Percentiles rank a stretch among this genome's conserved stretches.
phyloP scores from a whole-genome alignment of 805 yeast genomes.

The Diddensiella santjacobensis region DNA sequence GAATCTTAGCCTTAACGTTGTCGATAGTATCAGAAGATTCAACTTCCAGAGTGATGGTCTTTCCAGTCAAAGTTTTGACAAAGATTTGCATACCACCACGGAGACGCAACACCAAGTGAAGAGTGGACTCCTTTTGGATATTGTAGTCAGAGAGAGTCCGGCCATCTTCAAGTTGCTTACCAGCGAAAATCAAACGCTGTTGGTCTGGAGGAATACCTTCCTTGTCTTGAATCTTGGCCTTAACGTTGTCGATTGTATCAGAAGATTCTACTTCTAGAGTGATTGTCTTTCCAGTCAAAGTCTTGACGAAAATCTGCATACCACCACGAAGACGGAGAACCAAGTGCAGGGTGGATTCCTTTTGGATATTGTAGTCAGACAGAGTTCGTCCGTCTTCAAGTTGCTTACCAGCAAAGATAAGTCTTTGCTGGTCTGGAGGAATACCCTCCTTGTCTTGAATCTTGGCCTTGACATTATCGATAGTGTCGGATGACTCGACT shows the following conservation, averaged over 20 bases:
- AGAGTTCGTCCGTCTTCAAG: conserved; percentile 92
- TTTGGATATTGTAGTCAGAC: conserved; percentile 91
- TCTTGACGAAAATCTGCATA: conserved; percentile 89
- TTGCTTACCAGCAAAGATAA: conserved; percentile 94
- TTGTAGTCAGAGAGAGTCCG: conserved; percentile 91
- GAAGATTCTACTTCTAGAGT: conserved; percentile 89
- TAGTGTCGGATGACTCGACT: conserved; percentile 92
- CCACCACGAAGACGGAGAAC: conserved; percentile 88
- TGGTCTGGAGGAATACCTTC: conserved; percentile 97
- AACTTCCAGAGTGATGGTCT: conserved; percentile 84
- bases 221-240: conserved; percentile 91
- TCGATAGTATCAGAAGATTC: conserved; percentile 95
- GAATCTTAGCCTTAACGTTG: conserved; percentile 92
- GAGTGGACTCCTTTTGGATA: conserved; percentile 89
- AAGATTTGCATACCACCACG: conserved; percentile 94
- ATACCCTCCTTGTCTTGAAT: conserved; percentile 36
- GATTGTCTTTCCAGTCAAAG: conserved; percentile 86
- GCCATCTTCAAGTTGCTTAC: conserved; percentile 94
- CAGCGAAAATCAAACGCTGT: conserved; percentile 91
- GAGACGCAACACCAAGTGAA: conserved; percentile 79
- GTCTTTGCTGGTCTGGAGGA: conserved; percentile 91
- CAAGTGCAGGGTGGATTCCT: conserved; percentile 82
- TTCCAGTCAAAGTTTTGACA: conserved; percentile 86
- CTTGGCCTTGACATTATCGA: conserved; percentile 90
- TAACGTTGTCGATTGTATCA: conserved; percentile 91